Percentiles rank a stretch among this genome's conserved stretches.
Evolutionary conservation across 2,329 filamentous ascomycete genomes (phyloP).

Genomic region (Pseudodiploospora longispora): DNA sequence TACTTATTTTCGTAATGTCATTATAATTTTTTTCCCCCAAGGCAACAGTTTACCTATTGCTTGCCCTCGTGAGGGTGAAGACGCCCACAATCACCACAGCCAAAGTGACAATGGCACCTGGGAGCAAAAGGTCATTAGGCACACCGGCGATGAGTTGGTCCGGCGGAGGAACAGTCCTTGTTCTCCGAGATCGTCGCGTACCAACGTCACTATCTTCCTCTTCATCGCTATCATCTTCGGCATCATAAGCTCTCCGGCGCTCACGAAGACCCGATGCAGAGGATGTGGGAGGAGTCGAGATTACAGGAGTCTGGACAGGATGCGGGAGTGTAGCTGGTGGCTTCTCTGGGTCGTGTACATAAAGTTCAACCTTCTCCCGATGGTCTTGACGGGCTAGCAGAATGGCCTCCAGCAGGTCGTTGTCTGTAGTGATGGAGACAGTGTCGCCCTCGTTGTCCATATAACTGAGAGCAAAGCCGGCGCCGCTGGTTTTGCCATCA

Average conservation of each 20-base stretch:
- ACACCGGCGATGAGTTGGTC: constrained; percentile 84
- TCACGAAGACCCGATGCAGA: constrained; percentile 40
- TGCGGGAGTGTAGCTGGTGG: constrained; percentile 64
- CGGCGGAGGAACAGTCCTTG: constrained; percentile 36
- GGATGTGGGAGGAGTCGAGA: constrained; percentile 35
- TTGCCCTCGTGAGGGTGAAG: constrained; percentile 73
- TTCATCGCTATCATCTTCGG: constrained; percentile 53
- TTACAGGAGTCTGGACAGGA: constrained; percentile 24
- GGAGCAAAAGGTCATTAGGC: constrained; percentile 86
- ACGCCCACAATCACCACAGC: constrained; percentile 91
- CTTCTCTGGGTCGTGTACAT: constrained; percentile 88
- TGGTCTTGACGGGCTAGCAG: constrained; percentile 67
- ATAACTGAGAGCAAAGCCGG: constrained; percentile 89
- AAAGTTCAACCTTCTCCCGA: constrained; percentile 92
- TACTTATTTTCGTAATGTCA: constrained; percentile 25
- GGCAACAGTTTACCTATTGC: constrained; percentile 36
- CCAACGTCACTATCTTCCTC: constrained; percentile 42
- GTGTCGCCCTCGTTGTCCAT: constrained; percentile 95
- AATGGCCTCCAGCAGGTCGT: constrained; percentile 86
- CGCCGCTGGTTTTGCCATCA: constrained; percentile 66
- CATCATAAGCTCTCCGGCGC: constrained; percentile 37
- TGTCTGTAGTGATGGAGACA: constrained; percentile 92
- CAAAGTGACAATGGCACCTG: constrained; percentile 89
- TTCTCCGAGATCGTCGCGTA: constrained; percentile 36
- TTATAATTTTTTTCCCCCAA: constrained; percentile 17